phyloP scores from a whole-genome alignment of 768 basidiomycete species.

The Leucosporidium yakuticum region DNA sequence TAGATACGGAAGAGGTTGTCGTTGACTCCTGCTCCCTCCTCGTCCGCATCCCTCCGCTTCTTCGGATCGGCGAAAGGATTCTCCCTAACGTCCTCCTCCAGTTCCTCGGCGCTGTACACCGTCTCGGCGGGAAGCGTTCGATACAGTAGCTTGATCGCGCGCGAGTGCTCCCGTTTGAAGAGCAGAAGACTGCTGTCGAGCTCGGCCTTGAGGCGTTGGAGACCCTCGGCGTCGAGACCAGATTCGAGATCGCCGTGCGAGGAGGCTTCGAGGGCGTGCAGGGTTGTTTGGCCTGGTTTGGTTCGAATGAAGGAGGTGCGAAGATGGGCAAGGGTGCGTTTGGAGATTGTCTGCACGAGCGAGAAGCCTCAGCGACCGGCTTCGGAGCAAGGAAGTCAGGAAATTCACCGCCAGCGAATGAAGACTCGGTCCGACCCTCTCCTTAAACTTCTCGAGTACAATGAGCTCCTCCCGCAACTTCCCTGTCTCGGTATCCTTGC shows the following conservation, averaged over 20 bases:
- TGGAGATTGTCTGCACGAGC: slow-evolving; percentile 11
- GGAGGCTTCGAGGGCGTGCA: neutral
- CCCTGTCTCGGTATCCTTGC: neutral
- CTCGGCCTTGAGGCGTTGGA: slow-evolving; percentile 29
- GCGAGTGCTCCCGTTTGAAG: slow-evolving; percentile 39
- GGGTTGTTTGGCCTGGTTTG: neutral
- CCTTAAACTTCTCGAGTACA: slow-evolving; percentile 27
- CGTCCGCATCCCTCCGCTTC: neutral
- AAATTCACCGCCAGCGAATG: slow-evolving; percentile 10
- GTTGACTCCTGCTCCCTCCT: slow-evolving; percentile 14
- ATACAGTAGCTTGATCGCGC: slow-evolving; percentile 35
- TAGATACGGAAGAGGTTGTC: slow-evolving; percentile 38
- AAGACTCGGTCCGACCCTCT: slow-evolving; percentile 22
- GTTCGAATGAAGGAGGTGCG: slow-evolving; percentile 20
- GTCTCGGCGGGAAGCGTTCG: slow-evolving; percentile 19
- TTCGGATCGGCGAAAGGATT: slow-evolving; percentile 10
- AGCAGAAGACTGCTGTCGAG: slow-evolving; percentile 36
- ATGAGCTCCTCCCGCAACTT: slow-evolving; percentile 13
- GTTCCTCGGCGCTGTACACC: slow-evolving; percentile 7
- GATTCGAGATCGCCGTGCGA: slow-evolving; percentile 4
- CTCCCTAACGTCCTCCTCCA: neutral
- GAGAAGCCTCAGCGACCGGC: neutral
- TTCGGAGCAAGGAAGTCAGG: accelerated
- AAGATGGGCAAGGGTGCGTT: slow-evolving; percentile 5
- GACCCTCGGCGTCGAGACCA: slow-evolving; percentile 14